phyloP scores from a whole-genome alignment of 306 rosid species.

The Delonix regia region DNA sequence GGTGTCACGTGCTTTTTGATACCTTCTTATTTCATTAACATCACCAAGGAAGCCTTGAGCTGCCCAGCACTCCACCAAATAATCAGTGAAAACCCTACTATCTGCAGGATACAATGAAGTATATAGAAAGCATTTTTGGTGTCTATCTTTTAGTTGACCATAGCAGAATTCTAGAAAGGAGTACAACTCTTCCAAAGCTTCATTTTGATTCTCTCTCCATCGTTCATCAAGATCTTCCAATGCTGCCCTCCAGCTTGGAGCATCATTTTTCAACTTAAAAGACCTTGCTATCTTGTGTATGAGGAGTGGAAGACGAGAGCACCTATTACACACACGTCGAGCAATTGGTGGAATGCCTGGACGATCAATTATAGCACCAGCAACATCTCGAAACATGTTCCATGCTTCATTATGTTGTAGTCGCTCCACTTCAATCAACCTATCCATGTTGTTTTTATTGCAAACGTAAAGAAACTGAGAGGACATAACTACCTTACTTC shows the following conservation, averaged over 20 bases:
- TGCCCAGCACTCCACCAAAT: slow-evolving; percentile 31
- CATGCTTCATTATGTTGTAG: slow-evolving; percentile 29
- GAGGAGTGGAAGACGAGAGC: slow-evolving; percentile 20
- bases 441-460: background rate
- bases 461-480: background rate
- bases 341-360: background rate
- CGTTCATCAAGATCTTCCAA: background rate
- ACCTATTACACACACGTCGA: background rate
- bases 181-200: background rate
- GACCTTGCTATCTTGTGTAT: background rate
- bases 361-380: background rate
- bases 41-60: background rate
- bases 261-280: background rate
- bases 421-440: background rate
- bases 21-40: background rate
- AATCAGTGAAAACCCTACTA: background rate
- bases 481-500: slow-evolving; percentile 33
- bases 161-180: background rate
- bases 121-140: background rate
- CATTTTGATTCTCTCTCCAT: background rate
- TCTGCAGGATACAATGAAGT: slow-evolving; percentile 15
- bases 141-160: background rate
- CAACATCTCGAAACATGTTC: slow-evolving; percentile 31
- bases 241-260: background rate
- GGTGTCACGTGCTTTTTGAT: background rate